phyloP scores from a whole-genome alignment of 306 rosid species.

The Dalbergia cochinchinensis region DNA sequence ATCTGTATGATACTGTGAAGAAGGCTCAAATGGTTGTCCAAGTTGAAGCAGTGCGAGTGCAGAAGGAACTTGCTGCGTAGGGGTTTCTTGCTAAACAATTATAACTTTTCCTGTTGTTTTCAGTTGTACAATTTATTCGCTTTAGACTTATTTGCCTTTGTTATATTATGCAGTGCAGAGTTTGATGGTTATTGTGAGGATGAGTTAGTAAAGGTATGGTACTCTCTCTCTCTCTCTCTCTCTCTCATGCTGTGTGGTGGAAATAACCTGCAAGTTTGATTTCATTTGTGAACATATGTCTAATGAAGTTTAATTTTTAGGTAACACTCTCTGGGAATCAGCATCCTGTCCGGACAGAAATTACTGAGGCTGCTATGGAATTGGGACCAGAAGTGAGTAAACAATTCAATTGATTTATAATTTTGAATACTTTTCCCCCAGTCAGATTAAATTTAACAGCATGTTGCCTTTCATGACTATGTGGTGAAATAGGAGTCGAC shows the following conservation, averaged over 20 bases:
- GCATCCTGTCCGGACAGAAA: slow-evolving; percentile 81
- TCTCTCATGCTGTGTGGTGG: background rate
- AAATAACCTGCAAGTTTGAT: slow-evolving; percentile 24
- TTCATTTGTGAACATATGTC: slow-evolving; percentile 31
- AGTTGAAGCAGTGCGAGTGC: slow-evolving; percentile 86
- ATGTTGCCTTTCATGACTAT: background rate
- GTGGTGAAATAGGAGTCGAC: background rate
- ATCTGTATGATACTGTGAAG: slow-evolving; percentile 81
- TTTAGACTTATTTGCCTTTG: slow-evolving; percentile 33
- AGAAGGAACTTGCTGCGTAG: slow-evolving; percentile 86
- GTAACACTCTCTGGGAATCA: slow-evolving; percentile 89
- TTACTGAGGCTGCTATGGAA: slow-evolving; percentile 91
- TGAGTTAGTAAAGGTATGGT: slow-evolving; percentile 74
- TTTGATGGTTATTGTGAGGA: slow-evolving; percentile 90
- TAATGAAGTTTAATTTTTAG: slow-evolving; percentile 53
- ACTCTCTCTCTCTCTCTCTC: slow-evolving; percentile 25
- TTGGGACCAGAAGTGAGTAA: slow-evolving; percentile 84
- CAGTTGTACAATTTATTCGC: slow-evolving; percentile 21
- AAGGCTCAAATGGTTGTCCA: slow-evolving; percentile 90
- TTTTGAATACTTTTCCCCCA: background rate
- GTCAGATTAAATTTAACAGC: slow-evolving; percentile 3
- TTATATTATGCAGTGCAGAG: slow-evolving; percentile 71
- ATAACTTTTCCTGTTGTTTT: slow-evolving; percentile 14
- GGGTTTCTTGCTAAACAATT: slow-evolving; percentile 44
- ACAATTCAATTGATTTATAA: background rate